Percentiles rank a stretch among this genome's conserved stretches.
These are phyloP conservation scores for Ambrosia hybrid DNA, from an alignment of 140 eudicot genomes.

Conservation along the genomic window DNA sequence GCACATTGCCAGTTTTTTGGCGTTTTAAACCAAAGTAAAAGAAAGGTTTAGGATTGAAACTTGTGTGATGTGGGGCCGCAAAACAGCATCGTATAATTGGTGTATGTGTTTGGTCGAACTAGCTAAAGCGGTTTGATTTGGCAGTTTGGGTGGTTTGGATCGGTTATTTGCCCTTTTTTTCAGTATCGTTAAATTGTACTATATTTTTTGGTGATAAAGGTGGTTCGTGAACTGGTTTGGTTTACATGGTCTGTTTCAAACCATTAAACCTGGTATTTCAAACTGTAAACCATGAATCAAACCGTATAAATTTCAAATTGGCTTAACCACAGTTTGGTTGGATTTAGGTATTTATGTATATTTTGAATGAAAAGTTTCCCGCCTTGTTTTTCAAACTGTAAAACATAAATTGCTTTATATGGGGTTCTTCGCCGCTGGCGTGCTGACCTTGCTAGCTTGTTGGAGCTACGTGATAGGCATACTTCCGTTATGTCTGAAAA, in stretches of 20 bases:
- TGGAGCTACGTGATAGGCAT: no score
- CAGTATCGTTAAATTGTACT: background rate
- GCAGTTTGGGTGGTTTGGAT: background rate
- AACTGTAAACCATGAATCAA: background rate
- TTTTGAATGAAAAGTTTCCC: no score
- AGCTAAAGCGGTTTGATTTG: background rate
- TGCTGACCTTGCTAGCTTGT: no score
- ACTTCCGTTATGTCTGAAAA: no score
- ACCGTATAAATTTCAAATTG: no score
- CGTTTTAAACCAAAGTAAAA: slow-evolving; percentile 15
- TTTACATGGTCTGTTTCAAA: background rate
- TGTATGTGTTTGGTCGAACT: no score
- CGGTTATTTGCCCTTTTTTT: background rate
- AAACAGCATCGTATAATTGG: background rate
- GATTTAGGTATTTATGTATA: no score
- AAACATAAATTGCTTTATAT: background rate
- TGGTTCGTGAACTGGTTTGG: background rate
- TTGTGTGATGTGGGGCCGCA: slow-evolving; percentile 4
- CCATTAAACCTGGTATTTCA: no score
- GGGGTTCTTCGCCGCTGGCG: no score
- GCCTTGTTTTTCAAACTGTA: background rate
- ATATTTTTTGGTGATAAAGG: background rate
- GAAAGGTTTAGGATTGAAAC: slow-evolving; percentile 22
- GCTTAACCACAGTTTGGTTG: no score
- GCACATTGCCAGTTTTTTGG: slow-evolving; percentile 19